These are phyloP conservation scores for Chloromonas sp. DNA, from an alignment of 163 green algal species.

Conservation along the genomic window DNA sequence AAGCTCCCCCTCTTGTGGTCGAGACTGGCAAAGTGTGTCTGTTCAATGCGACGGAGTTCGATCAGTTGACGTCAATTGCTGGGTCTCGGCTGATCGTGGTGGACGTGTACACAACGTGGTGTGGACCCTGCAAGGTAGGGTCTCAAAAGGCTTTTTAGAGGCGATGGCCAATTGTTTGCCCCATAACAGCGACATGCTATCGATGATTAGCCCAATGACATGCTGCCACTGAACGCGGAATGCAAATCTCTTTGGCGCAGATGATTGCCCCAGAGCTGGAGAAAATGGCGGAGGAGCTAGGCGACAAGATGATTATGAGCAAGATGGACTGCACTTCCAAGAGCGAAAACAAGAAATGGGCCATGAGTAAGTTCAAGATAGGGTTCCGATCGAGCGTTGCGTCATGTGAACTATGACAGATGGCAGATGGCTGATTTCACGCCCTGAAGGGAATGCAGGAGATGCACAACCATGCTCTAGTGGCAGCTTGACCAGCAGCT, in stretches of 20 bases:
- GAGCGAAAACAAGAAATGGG: constrained; percentile 13
- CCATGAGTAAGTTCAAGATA: constrained; percentile 4
- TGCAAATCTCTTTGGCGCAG: neutral
- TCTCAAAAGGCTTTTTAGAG: neutral
- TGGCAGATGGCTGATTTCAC: no score
- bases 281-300: constrained; percentile 8
- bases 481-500: neutral
- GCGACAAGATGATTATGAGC: constrained; percentile 3
- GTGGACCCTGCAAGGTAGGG: neutral
- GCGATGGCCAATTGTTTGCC: no score
- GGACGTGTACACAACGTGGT: constrained; percentile 14
- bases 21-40: neutral
- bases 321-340: constrained; percentile 14
- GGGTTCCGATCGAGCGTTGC: neutral
- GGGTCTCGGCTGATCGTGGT: constrained; percentile 4
- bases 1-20: neutral
- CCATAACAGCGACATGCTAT: neutral
- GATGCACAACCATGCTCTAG: neutral
- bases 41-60: neutral
- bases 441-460: no score
- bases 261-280: constrained; percentile 17
- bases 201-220: neutral
- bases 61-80: neutral
- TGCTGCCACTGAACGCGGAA: neutral
- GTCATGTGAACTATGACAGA: no score